A percentile compares a stretch with the other conserved stretches of the same genome.
These are phyloP conservation scores for Phytophthora megakarya DNA, from an alignment of 352 stramenopile genomes.

Conservation along the genomic window DNA sequence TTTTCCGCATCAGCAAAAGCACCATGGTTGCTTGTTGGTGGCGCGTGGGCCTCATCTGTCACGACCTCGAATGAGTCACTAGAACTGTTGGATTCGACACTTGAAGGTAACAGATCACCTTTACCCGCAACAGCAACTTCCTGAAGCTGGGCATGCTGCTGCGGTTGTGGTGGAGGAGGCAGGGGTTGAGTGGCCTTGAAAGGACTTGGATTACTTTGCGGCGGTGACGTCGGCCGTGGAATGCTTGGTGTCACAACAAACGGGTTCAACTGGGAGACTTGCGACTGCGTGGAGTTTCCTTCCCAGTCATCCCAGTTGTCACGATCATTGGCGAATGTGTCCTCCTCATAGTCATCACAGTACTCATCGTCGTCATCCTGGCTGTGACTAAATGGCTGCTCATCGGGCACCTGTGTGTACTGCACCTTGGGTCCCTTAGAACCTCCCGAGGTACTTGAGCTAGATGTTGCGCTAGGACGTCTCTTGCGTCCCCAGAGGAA, in stretches of 20 bases:
- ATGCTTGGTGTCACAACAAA: constrained; percentile 34
- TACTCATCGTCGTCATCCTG: constrained; percentile 54
- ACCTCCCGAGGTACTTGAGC: constrained; percentile 11
- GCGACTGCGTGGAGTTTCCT: constrained; percentile 40
- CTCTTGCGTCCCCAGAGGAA: constrained; percentile 59
- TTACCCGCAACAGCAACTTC: constrained; percentile 34
- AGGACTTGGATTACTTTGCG: constrained; percentile 12
- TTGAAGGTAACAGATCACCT: constrained; percentile 29
- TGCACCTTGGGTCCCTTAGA: constrained; percentile 47
- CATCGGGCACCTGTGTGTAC: constrained; percentile 66
- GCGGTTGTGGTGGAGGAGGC: constrained; percentile 12
- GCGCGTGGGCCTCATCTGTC: constrained; percentile 39
- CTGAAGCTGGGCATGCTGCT: constrained; percentile 29
- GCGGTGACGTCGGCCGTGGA: constrained; percentile 19
- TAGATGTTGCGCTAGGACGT: constrained; percentile 25
- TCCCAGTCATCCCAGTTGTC: constrained; percentile 83
- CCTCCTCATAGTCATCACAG: constrained; percentile 58
- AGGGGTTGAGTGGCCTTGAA: constrained; percentile 40
- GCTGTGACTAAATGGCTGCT: constrained; percentile 45
- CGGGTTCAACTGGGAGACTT: constrained; percentile 46
- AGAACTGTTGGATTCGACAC: constrained; percentile 65
- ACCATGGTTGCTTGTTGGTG: constrained; percentile 23
- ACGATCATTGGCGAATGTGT: constrained; percentile 46
- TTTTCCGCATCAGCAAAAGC: constrained; percentile 28
- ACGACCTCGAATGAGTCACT: constrained; percentile 77